Conservation (phyloP, 176 grass and related monocot genomes). For the Hyparrhenia diplandra region DNA sequence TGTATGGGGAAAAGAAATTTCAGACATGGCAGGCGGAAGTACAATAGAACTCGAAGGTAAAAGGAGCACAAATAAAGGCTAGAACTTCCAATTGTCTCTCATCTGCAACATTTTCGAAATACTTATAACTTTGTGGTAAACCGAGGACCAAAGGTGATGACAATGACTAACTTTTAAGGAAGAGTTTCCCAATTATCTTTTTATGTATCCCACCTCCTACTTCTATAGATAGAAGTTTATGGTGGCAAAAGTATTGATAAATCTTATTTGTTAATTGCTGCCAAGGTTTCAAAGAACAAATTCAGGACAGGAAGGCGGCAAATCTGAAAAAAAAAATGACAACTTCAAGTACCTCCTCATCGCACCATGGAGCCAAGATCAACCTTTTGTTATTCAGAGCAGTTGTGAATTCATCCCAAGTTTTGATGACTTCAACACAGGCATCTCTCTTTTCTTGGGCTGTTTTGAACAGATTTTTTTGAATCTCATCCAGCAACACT, state of each 20-base stretch:
- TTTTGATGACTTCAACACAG: slow-evolving; percentile 62
- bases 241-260: background rate
- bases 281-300: background rate
- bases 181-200: background rate
- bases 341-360: slow-evolving; percentile 60
- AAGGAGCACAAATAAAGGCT: background rate
- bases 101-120: background rate
- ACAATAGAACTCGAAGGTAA: background rate
- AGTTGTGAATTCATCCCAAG: slow-evolving; percentile 80
- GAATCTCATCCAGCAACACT: slow-evolving; percentile 53
- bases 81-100: background rate
- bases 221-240: background rate
- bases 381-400: slow-evolving; percentile 65
- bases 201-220: background rate
- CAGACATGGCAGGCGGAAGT: background rate
- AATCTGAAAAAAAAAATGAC: background rate
- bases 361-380: slow-evolving; percentile 85
- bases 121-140: background rate
- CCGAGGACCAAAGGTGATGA: background rate
- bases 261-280: background rate
- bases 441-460: slow-evolving; percentile 88
- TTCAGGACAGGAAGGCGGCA: background rate
- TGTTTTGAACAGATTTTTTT: slow-evolving; percentile 70
- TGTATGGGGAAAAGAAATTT: background rate
- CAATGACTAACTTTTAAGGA: background rate